Evolutionary conservation across 2,329 filamentous ascomycete species (phyloP), one percentile per base, ranked within the genome.

Genomic region (Ophiostoma novo-ulmi): DNA sequence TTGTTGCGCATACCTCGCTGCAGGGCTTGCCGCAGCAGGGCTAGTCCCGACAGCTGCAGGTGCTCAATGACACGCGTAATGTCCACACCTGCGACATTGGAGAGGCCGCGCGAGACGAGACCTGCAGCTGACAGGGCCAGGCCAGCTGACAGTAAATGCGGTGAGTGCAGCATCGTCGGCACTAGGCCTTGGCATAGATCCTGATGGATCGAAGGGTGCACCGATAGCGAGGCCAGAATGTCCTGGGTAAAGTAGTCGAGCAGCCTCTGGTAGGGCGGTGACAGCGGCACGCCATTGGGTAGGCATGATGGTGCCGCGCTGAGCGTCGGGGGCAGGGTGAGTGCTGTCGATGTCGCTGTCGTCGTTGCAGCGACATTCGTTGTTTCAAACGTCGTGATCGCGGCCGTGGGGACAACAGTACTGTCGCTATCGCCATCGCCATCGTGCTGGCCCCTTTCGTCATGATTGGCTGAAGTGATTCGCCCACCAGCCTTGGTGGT

Each of bases 211-310:
- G 70, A 69, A 2, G 70, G 70, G 17, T 73, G 69, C 1, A 65
- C 61, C 14, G 72, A 73, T 10, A 73, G 52, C 1, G 72, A 70
- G 2, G 72, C 65, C 26, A 73, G 41, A 8, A 73, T 48, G 64
- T 73, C 70, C 13, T 55, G n/a, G 1, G 70, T 64, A 67, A 73
- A 73, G 70, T 73, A 73, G 61, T 70, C 44, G 31, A 73, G 70
- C 14, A 73, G 67, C 1, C 64, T 67, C 20, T 68, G 72, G 70
- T 73, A 73, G 8, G 36, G 68, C n/a, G 70, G 70, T 3, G 72
- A 36, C 3, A 73, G 66, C 1, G 67, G 58, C 5, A 73, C 48
- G 55, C 72, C 72, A 22, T 70, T 70, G 67, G 72, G 65, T 35
- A 71, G 69, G 13, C 64, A 69, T 13, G 52, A 44, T 14, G 68